phyloP scores from a whole-genome alignment of 352 stramenopile species.

The Phytophthora boehmeriae region DNA sequence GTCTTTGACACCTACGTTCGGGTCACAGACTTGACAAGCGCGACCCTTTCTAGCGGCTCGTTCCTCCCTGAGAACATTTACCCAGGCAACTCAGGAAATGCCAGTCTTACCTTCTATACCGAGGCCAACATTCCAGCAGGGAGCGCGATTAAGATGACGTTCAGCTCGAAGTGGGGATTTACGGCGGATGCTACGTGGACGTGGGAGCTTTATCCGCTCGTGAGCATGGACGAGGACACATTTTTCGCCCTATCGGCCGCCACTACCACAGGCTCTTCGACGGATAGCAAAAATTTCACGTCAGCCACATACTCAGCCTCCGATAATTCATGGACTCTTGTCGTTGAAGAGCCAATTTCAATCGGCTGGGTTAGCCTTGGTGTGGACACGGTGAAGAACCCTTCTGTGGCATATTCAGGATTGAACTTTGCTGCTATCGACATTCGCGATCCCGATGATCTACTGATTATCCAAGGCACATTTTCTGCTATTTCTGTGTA shows the following conservation, averaged over 20 bases:
- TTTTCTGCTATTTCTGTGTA: slow-evolving; percentile 84
- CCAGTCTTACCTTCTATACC: slow-evolving; percentile 79
- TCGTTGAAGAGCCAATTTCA: slow-evolving; percentile 54
- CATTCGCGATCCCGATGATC: slow-evolving; percentile 54
- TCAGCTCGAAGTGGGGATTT: slow-evolving; percentile 71
- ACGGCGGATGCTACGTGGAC: slow-evolving; percentile 50
- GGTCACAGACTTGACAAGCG: slow-evolving; percentile 46
- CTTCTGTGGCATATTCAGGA: slow-evolving; percentile 68
- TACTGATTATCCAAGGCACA: slow-evolving; percentile 59
- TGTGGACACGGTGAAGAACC: slow-evolving; percentile 79
- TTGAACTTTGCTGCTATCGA: slow-evolving; percentile 67
- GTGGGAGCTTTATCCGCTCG: slow-evolving; percentile 45
- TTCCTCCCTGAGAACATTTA: slow-evolving; percentile 89
- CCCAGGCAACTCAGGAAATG: slow-evolving; percentile 79
- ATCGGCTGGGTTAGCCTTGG: slow-evolving; percentile 72
- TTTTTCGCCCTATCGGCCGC: slow-evolving; percentile 17
- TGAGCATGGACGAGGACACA: slow-evolving; percentile 13
- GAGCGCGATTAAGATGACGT: slow-evolving; percentile 64
- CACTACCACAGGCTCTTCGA: slow-evolving; percentile 1
- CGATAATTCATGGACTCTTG: slow-evolving; percentile 66
- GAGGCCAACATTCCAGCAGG: slow-evolving; percentile 55
- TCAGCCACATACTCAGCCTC: slow-evolving; percentile 26
- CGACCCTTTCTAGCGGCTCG: slow-evolving; percentile 65
- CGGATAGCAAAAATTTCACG: slow-evolving; percentile 35
- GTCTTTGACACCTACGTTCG: slow-evolving; percentile 77